Percentiles rank a stretch among this genome's conserved stretches.
Conservation (phyloP, 495 filamentous ascomycete genomes). For the Rhizodiscina lignyota region DNA sequence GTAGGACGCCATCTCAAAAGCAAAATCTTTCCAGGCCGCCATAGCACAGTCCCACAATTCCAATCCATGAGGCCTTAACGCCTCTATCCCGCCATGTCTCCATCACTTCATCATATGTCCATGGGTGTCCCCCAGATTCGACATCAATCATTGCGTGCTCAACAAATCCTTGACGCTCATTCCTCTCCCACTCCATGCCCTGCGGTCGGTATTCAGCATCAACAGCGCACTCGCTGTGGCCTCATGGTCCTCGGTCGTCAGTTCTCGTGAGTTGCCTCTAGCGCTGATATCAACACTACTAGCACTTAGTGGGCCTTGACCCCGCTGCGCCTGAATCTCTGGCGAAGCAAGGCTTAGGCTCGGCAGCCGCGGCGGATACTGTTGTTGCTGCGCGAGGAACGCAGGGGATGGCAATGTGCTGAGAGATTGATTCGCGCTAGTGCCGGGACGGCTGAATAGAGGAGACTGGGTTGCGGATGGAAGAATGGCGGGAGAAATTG, state of each 20-base stretch:
- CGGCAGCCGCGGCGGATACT: background rate
- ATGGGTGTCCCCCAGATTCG: too few species aligned
- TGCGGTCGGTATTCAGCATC: conserved; percentile 22
- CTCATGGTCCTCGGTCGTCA: conserved; percentile 16
- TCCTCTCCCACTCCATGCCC: conserved; percentile 6
- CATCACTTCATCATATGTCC: too few species aligned
- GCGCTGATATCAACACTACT: conserved; percentile 8
- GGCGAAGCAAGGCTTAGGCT: background rate
- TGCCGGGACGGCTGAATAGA: background rate
- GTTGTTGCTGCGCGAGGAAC: background rate
- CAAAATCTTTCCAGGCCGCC: too few species aligned
- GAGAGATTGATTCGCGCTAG: background rate
- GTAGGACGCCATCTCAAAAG: too few species aligned
- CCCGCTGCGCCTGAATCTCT: background rate
- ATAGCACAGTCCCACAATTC: too few species aligned
- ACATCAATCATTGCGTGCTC: conserved; percentile 6
- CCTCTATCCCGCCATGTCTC: too few species aligned
- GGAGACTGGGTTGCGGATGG: background rate
- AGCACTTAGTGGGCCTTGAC: background rate
- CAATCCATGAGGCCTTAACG: too few species aligned
- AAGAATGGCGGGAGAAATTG: conserved; percentile 1
- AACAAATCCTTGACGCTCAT: conserved; percentile 20
- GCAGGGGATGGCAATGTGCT: background rate
- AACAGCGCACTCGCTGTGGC: conserved; percentile 21
- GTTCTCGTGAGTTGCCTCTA: conserved; percentile 4